Base-by-base conservation (phyloP, 495 filamentous ascomycete species). In the Cryomyces antarcticus region DNA sequence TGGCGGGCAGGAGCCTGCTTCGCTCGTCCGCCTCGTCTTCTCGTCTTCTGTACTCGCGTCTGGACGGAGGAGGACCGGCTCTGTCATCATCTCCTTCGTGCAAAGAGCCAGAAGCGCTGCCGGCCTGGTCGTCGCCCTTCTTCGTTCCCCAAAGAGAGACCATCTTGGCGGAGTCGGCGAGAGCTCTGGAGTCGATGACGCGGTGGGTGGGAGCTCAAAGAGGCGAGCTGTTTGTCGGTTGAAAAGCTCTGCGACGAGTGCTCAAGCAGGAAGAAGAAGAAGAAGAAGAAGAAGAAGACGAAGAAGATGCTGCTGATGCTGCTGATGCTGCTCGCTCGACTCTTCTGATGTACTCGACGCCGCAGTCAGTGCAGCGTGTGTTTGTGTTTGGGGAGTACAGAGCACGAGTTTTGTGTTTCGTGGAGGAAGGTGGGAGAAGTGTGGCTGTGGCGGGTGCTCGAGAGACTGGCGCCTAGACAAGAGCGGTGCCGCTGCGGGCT, bases 1-100 rank as follows among this genome's bases (percentile, higher is more conserved):
- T 39, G 6, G 30, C 28, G 10, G 78, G 71, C 31, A 92, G 65
- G 44, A 94, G 63, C 31, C 78, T 68, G 11, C 82, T 83, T 45
- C 78, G 70, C 57, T 96, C 88, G 49, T 81, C 70, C 11, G 80
- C 52, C 44, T 69, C 63, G 54, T 43, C 34, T 10, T 39, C 17
- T 9, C 45, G 28, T 43, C 41, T 24, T 37, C 41, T 37, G 12
- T 10, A 10, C 64, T 56, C 34, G 51, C 50, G 17, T 44, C 28
- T 43, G 42, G 27, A 38, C 39, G 12, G 35, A 43, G 44, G 50
- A 43, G 9, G 52, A 38, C 39, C 46, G 44, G 29, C n/a, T 38
- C 7, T 50, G 49, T 13, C 46, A 7, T 57, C 59, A 12, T 39
- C 46, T 49, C 48, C 55, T 24, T 56, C 49, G 29, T 56, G 53